These are phyloP conservation scores for Vaucheria bursata DNA, from an alignment of 352 stramenopile genomes.

Conservation along the genomic window DNA sequence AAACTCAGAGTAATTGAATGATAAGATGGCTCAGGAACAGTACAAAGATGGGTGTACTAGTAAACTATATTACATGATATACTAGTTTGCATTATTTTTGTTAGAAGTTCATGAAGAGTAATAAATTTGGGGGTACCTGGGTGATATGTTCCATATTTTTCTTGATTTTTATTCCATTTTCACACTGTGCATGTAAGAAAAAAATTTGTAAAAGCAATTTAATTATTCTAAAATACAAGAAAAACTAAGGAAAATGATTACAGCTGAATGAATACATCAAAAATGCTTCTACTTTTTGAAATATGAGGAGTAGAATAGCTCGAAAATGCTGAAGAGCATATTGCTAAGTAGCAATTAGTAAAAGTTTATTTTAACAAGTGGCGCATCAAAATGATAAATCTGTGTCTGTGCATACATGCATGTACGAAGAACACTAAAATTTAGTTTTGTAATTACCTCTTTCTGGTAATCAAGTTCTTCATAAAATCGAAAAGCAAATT, in stretches of 20 bases:
- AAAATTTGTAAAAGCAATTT: not conserved
- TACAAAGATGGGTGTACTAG: not conserved
- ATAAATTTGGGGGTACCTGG: conserved; percentile 13
- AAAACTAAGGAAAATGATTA: not conserved
- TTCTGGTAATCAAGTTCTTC: conserved; percentile 69
- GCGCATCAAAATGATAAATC: not conserved
- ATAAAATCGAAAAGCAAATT: conserved; percentile 70
- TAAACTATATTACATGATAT: not conserved
- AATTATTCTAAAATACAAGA: not conserved
- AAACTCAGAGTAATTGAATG: not conserved
- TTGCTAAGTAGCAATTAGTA: not conserved
- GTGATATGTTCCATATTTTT: conserved; percentile 58
- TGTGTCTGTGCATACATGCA: not conserved
- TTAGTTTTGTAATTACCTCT: conserved; percentile 9
- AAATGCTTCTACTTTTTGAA: not conserved
- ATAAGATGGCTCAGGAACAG: not conserved
- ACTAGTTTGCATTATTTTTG: not conserved
- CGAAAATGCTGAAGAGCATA: not conserved
- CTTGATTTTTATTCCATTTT: conserved; percentile 62
- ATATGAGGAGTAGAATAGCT: not conserved
- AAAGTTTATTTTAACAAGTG: not conserved
- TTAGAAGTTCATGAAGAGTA: not conserved
- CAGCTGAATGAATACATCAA: not conserved
- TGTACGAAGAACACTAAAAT: not conserved
- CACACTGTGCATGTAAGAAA: conserved; percentile 54